Base-by-base conservation (phyloP, 2,329 filamentous ascomycete genomes). In the Aureobasidium sp. region DNA sequence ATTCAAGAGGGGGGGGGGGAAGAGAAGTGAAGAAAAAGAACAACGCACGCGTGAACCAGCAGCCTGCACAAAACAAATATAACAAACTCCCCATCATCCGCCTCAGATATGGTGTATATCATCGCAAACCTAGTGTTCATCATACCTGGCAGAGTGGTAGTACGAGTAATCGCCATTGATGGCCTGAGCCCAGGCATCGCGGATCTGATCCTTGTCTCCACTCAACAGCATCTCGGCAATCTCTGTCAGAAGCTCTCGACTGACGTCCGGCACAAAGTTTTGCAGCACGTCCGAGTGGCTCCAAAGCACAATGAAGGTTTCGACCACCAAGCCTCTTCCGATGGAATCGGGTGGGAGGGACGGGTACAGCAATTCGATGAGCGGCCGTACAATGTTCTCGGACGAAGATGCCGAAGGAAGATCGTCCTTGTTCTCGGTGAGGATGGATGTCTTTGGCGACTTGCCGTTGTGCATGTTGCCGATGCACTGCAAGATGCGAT, bases 181-280 rank as follows among this genome's bases (percentile, higher is more conserved):
- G 1, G 58, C 58, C 29, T 60, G 58, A 13, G 58, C 58, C 58
- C 58, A 60, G 40, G 58, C 58, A 54, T 60, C 58, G 38, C 58
- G 37, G 35, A 60, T 60, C 6, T 60, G 58, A 23, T 60, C 58
- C 40, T 60, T 60, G 58, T 60, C 58, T 23, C 58, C 58, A 40
- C 47, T 54, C 47, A 60, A 37, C 27, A 60, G 31, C 58, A 60
- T 60, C 49, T 60, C 58, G 19, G 58, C 58, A 33, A 60, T 60
- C 19, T 60, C 58, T n/a, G 58, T 60, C 47, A 60, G 19, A 1
- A 60, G 40, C 17, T 60, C 58, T 27, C 58, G 33, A 27, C 47
- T 60, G 33, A 60, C 33, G 11, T 60, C 58, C 15, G 58, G 58
- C 29, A 60, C 58, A 23, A 60, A 60, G 31, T 53, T 46, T 23